Evolutionary conservation across 2,329 filamentous ascomycete species (phyloP), one percentile per base, ranked within the genome.

Genomic region (Beauveria bassiana): DNA sequence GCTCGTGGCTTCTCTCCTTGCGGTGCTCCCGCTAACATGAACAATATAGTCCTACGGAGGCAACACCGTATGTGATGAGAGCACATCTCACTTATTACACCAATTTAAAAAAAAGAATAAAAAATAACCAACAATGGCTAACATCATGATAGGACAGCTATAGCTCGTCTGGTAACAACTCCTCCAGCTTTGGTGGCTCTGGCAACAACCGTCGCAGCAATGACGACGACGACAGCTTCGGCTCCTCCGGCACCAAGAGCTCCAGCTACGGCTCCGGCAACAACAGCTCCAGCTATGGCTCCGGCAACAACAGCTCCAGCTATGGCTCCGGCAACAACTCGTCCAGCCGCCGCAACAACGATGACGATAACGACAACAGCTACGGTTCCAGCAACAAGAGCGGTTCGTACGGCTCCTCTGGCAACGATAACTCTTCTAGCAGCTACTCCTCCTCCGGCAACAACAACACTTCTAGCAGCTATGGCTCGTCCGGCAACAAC

Each of bases 31-130:
- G 20, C 51, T 62, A 59, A 63, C 40, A 65, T 43, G 31, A 50
- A 62, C 31, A 67, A 65, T 71, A 70, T 64, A 67, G 69, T 61
- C 59, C 63, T 70, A 68, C 60, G 66, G 66, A 64, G 68, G 68
- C 60, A 69, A 69, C 64, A 67, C 65, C 64, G 68, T 70, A 64
- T 45, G 69, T 55, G 22, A 59, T 49, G 45, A 34, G n/a, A 49
- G 18, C 18, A 18, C 24, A 18, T 50, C 20, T 58, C 20, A 24
- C 3, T 3, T 14, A 5, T 8, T 5, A 45, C n/a, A 1, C 6
- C 9, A 8, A 6, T 12, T 9, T n/a, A 3, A 5, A 6, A 3
- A 7, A 5, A 6, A 3, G 3, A 5, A 10, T 22, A 5, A 3
- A 6, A 7, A 5, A 2, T 1, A 24, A 40, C 42, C 3, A 38